Base-by-base conservation (phyloP, 176 grass and related monocot genomes). In the Ampelocalamus luodianensis region DNA sequence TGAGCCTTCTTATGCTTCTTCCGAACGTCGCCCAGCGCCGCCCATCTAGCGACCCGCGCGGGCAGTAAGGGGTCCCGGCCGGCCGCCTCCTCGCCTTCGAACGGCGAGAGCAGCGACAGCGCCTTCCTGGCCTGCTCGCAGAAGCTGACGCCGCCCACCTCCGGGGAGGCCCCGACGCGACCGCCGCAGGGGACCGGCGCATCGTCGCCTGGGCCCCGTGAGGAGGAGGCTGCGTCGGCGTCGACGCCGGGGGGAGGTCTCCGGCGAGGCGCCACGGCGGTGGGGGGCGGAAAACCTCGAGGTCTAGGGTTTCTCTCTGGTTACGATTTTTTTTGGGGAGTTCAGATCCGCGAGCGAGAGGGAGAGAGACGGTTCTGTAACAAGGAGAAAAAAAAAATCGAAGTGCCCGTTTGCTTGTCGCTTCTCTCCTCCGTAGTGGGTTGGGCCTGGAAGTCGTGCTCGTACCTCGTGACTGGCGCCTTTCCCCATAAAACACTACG, bases 251-350 rank as follows among this genome's bases (percentile, higher is more conserved):
- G 79, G 42, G 65, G 68, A n/a, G 82, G 82, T 88, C 80, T 90
- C 89, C 91, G 88, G 77, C 89, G 63, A 69, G 75, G 84, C 59
- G 83, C 84, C 61, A 88, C 89, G 86, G 76, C 71, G 92, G 42
- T 74, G 0, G 24, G 24, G 22, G 58, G 20, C 43, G 79, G 87
- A 69, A 89, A 84, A 85, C 76, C 86, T 80, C 71, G 44, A 43
- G 85, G 27, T 88, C 93, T 99, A 99, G 96, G 96, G 96, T 99
- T 99, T 96, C 89, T 92, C 67, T 72, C 72, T 14, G 32, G 75
- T 55, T 74, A 71, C 83, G 68, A 89, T 78, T 87, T 87, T 87
- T 76, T 81, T 34, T 12, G 71, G 84, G 72, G 70, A 71, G 83
- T 83, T 83, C 84, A 90, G 88, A 90, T 90, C 88, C 84, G 84